Conservation (phyloP, 179 eudicot genomes). For the Silene vulgaris region DNA sequence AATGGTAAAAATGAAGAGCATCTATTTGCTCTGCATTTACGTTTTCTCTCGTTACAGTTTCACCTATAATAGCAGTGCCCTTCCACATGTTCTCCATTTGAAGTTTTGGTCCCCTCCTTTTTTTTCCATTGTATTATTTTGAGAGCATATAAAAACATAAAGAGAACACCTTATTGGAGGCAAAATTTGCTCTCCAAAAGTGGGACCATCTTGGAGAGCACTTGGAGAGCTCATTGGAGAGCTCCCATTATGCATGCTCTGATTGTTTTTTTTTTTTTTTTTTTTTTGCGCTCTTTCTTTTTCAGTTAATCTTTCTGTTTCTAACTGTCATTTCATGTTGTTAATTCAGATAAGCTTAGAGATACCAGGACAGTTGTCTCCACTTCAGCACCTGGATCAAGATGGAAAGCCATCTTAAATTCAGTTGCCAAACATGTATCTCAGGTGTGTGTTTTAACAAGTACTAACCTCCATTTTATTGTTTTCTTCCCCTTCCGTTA, state of each 20-base stretch:
- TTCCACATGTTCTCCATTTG: too few species aligned
- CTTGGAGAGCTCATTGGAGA: not conserved
- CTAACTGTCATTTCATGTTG: not conserved
- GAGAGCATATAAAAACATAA: too few species aligned
- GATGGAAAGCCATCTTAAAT: slow-evolving; percentile 72
- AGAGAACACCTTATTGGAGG: too few species aligned
- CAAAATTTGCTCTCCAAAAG: too few species aligned
- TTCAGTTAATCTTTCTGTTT: not conserved
- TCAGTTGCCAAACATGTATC: slow-evolving; percentile 87
- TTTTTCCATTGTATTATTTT: too few species aligned
- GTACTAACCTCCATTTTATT: not conserved
- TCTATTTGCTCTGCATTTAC: too few species aligned
- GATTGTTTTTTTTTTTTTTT: not conserved
- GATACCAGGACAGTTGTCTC: slow-evolving; percentile 32
- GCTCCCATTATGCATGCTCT: not conserved
- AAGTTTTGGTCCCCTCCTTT: too few species aligned
- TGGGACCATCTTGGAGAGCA: not conserved
- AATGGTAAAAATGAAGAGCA: too few species aligned
- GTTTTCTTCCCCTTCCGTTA: not conserved
- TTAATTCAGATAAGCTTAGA: slow-evolving; percentile 49
- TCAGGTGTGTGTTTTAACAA: slow-evolving; percentile 62
- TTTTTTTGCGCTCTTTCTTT: not conserved
- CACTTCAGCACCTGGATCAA: slow-evolving; percentile 48
- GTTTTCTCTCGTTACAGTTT: too few species aligned
- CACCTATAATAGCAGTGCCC: too few species aligned